phyloP scores from a whole-genome alignment of 768 basidiomycete genomes.

The Dictyophora rubrovolvata region DNA sequence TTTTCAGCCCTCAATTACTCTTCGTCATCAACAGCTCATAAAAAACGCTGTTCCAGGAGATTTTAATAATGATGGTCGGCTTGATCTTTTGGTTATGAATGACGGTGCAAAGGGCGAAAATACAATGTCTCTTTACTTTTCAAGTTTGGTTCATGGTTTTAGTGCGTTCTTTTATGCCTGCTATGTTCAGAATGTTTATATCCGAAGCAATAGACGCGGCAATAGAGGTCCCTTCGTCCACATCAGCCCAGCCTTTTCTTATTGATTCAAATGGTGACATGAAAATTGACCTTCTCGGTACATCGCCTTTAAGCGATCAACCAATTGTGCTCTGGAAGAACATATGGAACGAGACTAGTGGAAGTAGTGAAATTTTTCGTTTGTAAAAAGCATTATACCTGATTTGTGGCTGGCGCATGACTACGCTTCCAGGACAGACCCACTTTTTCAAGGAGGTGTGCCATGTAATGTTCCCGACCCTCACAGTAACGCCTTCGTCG shows the following conservation, averaged over 20 bases:
- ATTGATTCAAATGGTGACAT: constrained; percentile 84
- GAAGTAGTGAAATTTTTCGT: constrained; percentile 46
- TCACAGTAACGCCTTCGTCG: constrained; percentile 90
- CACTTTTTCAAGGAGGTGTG: constrained; percentile 41
- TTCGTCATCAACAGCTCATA: constrained; percentile 48
- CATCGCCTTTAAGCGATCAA: constrained; percentile 29
- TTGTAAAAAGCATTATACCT: constrained; percentile 39
- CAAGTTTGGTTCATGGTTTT: constrained; percentile 52
- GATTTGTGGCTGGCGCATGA: neutral
- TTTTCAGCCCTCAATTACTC: constrained; percentile 39
- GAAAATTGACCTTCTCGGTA: constrained; percentile 78
- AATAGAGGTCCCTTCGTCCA: constrained; percentile 45
- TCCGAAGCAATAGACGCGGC: constrained; percentile 12
- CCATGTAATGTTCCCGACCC: constrained; percentile 72
- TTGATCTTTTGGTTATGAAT: constrained; percentile 87
- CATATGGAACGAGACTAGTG: constrained; percentile 53
- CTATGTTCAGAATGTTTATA: neutral
- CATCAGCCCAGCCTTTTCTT: constrained; percentile 69
- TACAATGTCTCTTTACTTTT: constrained; percentile 63
- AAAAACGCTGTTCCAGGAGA: constrained; percentile 88
- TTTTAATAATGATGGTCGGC: constrained; percentile 82
- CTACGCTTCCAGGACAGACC: constrained; percentile 33
- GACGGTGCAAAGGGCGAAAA: constrained; percentile 41
- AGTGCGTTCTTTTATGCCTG: constrained; percentile 31
- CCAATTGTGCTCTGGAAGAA: constrained; percentile 72